These are phyloP conservation scores for Lizonia empirigonia DNA, from an alignment of 2,329 filamentous ascomycete species.

Conservation along the genomic window DNA sequence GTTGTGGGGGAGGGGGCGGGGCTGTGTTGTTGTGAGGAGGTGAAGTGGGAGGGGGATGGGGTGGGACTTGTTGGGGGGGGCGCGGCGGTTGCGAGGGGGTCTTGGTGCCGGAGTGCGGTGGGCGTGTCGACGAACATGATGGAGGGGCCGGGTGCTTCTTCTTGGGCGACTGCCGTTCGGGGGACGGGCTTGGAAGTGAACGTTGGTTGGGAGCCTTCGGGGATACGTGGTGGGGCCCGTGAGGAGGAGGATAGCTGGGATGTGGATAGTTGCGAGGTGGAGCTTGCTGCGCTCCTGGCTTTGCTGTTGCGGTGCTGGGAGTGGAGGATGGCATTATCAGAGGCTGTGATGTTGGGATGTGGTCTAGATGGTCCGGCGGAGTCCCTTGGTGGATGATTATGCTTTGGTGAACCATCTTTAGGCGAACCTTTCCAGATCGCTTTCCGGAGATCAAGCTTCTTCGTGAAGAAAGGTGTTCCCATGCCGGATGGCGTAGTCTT, in stretches of 20 bases:
- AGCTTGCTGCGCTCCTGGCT: conserved; percentile 23
- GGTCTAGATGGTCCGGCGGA: conserved; percentile 33
- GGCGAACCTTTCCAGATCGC: conserved; percentile 33
- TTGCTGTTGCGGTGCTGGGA: conserved; percentile 5
- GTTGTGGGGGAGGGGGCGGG: conserved; percentile 3
- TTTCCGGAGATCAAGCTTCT: conserved; percentile 36
- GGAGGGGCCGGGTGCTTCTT: conserved; percentile 69
- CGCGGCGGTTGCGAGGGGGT: conserved; percentile 28
- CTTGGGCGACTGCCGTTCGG: conserved; percentile 66
- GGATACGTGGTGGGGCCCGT: conserved; percentile 56
- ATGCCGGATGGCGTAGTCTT: conserved; percentile 28
- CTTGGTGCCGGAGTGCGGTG: conserved; percentile 16
- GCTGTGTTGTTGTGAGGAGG: conserved; percentile 3
- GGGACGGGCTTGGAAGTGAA: conserved; percentile 78
- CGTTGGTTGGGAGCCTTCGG: conserved; percentile 61
- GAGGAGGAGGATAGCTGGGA: conserved; percentile 28
- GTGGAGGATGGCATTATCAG: conserved; percentile 35
- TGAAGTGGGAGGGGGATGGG: conserved; percentile 5
- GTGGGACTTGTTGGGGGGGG: not conserved
- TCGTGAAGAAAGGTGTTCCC: conserved; percentile 34
- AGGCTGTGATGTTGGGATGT: conserved; percentile 32
- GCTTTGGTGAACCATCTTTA: conserved; percentile 18
- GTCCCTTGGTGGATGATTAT: conserved; percentile 23
- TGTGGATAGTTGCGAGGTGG: conserved; percentile 25
- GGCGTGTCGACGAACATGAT: conserved; percentile 73